Evolutionary conservation across 768 basidiomycete genomes (phyloP), one percentile per base, ranked within the genome.

Genomic region (Lepiota subincarnata): DNA sequence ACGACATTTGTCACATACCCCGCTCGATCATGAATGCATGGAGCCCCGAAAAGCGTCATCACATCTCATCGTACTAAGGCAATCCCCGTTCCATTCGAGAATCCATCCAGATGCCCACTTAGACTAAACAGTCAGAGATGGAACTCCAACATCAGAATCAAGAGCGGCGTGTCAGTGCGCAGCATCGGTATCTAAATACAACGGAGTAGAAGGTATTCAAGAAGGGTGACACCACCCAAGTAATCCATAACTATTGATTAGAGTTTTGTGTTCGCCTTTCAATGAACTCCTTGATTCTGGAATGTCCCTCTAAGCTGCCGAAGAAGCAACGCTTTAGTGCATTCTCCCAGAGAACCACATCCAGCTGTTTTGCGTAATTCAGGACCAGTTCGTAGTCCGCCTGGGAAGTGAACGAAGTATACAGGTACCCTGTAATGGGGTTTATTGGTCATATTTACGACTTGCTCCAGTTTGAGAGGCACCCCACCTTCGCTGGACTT

Each of bases 351-450:
- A 95, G 57, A 12, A 95, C 86, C 31, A 90, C 85, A 55, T 80
- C 84, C 36, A 95, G 71, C 67, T 92, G 82, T 63, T 80, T 84
- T 34, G 94, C 93, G 59, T 97, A 95, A 58, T 87, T 80, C 34
- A 89, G 72, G 6, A 94, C 92, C 57, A 89, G 83, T 57, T 92
- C 86, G 67, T 92, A 96, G 71, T 96, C 93, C 22, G 84, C 85
- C 64, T 86, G 82, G 14, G 92, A 89, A 20, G 86, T 81, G 66
- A 97, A 97, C 43, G 84, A 83, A 38, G 83, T 92, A 71, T 95
- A 97, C 37, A 97, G 80, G 66, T 86, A 92, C 36, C 92, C 92
- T 91, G 69, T 53, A 59, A 53, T 50, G 48, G 47, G 46, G 37
- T 31, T 46, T 37, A 57, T 64, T 58, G 59, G 62, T 59, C 57